These are phyloP conservation scores for Aspergillus carlsbadensis DNA, from an alignment of 495 filamentous ascomycete genomes.

Conservation along the genomic window DNA sequence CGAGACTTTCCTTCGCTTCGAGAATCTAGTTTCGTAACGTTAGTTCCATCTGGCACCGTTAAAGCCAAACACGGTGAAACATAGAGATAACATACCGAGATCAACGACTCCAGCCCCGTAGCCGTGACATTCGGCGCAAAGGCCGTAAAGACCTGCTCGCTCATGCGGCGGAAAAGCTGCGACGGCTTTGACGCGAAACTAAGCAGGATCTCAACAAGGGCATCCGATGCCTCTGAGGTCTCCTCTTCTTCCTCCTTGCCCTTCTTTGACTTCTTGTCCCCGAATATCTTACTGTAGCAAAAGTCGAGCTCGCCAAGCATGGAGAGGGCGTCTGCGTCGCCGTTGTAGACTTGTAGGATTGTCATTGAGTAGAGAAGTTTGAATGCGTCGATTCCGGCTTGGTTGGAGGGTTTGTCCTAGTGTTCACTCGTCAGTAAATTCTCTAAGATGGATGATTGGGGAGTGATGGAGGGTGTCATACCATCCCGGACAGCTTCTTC, in stretches of 20 bases:
- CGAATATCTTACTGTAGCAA: constrained; percentile 64
- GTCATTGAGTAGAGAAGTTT: constrained; percentile 82
- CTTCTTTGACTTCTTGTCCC: constrained; percentile 43
- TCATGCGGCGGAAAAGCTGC: constrained; percentile 78
- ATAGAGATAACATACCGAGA: constrained; percentile 40
- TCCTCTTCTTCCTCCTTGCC: constrained; percentile 23
- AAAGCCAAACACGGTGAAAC: not conserved
- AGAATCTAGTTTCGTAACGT: constrained; percentile 51
- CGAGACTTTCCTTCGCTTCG: constrained; percentile 73
- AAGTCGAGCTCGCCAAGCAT: constrained; percentile 72
- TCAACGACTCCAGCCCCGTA: constrained; percentile 72
- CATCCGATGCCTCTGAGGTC: constrained; percentile 63
- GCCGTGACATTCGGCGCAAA: constrained; percentile 70
- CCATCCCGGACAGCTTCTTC: constrained; percentile 64
- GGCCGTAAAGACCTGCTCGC: constrained; percentile 79
- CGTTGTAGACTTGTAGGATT: constrained; percentile 85
- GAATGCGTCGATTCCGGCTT: constrained; percentile 55
- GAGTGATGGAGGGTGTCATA: constrained; percentile 19
- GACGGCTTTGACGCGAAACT: constrained; percentile 86
- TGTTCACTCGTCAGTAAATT: constrained; percentile 7
- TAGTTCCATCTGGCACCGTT: not conserved
- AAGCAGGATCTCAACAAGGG: constrained; percentile 82
- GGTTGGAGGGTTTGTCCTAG: constrained; percentile 40
- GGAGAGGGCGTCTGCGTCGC: constrained; percentile 75
- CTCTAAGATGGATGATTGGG: not conserved